Conservation (phyloP, 306 rosid species). For the Parietaria judaica region DNA sequence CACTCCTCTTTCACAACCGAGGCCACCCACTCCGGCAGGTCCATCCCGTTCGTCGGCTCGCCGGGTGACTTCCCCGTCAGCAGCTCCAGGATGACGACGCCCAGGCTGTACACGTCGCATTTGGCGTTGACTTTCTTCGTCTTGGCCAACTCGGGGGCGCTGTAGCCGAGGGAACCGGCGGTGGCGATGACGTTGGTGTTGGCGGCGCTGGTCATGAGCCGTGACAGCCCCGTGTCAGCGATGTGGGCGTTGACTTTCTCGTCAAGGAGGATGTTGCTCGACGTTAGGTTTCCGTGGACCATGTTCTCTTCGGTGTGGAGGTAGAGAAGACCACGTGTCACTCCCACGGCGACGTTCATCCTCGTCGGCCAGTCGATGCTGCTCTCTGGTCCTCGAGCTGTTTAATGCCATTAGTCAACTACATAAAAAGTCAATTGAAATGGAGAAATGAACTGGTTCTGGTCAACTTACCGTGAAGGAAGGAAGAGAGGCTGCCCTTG, state of each 20-base stretch:
- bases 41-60: conserved; percentile 74
- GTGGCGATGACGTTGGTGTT: conserved; percentile 76
- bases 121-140: conserved; percentile 70
- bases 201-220: conserved; percentile 79
- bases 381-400: conserved; percentile 77
- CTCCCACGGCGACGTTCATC: conserved; percentile 66
- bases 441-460: no score
- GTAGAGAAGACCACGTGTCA: conserved; percentile 58
- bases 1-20: conserved; percentile 95
- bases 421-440: no score
- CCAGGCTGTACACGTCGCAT: conserved; percentile 83
- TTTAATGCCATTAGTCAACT: neutral
- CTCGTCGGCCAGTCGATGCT: conserved; percentile 68
- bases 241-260: conserved; percentile 46
- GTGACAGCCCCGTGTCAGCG: conserved; percentile 67
- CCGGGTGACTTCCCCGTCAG: conserved; percentile 90
- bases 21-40: conserved; percentile 98
- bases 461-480: conserved; percentile 55
- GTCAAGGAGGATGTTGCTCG: conserved; percentile 68
- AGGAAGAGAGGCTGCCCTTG: conserved; percentile 67
- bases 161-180: conserved; percentile 76
- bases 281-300: conserved; percentile 79
- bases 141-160: conserved; percentile 79
- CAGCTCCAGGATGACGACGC: conserved; percentile 87
- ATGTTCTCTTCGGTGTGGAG: conserved; percentile 66